Percentiles rank a stretch among this genome's conserved stretches.
Conservation (phyloP, 352 stramenopile species). For the Aphanomyces astaci region DNA sequence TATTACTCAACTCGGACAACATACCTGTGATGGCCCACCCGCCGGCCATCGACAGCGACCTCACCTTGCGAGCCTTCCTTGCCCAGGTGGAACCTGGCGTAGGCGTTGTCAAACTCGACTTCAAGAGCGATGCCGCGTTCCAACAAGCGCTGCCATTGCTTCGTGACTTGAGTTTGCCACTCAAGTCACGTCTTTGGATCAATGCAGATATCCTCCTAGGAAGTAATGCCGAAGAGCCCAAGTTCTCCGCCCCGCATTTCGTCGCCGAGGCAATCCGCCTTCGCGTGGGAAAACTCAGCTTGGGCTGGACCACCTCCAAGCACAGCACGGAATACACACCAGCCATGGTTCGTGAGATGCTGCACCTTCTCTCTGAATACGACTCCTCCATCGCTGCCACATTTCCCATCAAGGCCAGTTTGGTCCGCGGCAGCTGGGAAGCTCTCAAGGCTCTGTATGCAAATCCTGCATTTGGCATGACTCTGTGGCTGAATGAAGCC, state of each 20-base stretch:
- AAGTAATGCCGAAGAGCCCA: not conserved
- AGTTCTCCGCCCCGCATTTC: slow-evolving; percentile 11
- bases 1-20: not conserved
- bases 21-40: slow-evolving; percentile 18
- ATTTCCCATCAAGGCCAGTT: slow-evolving; percentile 17
- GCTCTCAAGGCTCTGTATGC: slow-evolving; percentile 5
- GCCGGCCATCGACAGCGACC: slow-evolving; percentile 8
- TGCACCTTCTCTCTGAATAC: not conserved
- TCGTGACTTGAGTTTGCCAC: not conserved
- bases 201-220: slow-evolving; percentile 19
- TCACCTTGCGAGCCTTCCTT: not conserved
- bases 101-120: slow-evolving; percentile 21
- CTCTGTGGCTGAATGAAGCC: slow-evolving; percentile 15
- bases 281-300: slow-evolving; percentile 9
- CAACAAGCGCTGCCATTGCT: not conserved
- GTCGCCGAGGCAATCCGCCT: not conserved
- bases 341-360: slow-evolving; percentile 17
- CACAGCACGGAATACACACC: slow-evolving; percentile 10
- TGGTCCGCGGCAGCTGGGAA: slow-evolving; percentile 9
- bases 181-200: slow-evolving; percentile 11
- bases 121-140: slow-evolving; percentile 18
- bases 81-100: not conserved
- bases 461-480: slow-evolving; percentile 13
- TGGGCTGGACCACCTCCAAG: slow-evolving; percentile 16
- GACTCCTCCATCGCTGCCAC: not conserved